Evolutionary conservation across 495 filamentous ascomycete species (phyloP).

Genomic region (Penicillium taxi): DNA sequence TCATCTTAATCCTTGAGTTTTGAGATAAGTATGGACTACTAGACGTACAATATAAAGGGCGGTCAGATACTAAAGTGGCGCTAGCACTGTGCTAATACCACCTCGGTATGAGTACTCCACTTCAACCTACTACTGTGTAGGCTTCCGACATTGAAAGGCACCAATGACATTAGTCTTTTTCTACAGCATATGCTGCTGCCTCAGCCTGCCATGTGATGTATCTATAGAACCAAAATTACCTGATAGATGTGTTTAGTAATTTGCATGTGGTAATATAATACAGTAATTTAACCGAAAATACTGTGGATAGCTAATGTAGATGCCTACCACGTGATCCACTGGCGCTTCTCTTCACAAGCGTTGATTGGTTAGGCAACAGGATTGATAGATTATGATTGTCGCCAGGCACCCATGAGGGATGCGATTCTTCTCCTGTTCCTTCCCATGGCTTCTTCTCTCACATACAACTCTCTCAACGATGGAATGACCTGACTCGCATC

Average conservation of each 20-base stretch:
- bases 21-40: no score
- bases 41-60: no score
- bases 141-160: no score
- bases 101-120: no score
- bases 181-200: slow-evolving; percentile 8
- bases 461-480: slow-evolving; percentile 6
- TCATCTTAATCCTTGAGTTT: no score
- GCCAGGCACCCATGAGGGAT: slow-evolving; percentile 19
- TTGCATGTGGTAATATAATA: no score
- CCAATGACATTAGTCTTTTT: no score
- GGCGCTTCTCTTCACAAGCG: neutral
- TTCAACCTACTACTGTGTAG: no score
- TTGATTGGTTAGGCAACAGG: slow-evolving; percentile 46
- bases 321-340: slow-evolving; percentile 35
- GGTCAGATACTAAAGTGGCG: no score
- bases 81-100: no score
- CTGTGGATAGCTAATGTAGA: slow-evolving; percentile 25
- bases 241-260: neutral
- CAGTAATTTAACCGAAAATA: no score
- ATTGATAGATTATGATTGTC: slow-evolving; percentile 28
- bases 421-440: slow-evolving; percentile 2
- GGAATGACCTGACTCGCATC: slow-evolving; percentile 8
- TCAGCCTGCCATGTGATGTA: slow-evolving; percentile 8
- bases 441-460: slow-evolving; percentile 5
- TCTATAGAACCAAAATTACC: slow-evolving; percentile 11